These are phyloP conservation scores for Pichia insulana DNA, from an alignment of 805 yeast species.

Conservation along the genomic window DNA sequence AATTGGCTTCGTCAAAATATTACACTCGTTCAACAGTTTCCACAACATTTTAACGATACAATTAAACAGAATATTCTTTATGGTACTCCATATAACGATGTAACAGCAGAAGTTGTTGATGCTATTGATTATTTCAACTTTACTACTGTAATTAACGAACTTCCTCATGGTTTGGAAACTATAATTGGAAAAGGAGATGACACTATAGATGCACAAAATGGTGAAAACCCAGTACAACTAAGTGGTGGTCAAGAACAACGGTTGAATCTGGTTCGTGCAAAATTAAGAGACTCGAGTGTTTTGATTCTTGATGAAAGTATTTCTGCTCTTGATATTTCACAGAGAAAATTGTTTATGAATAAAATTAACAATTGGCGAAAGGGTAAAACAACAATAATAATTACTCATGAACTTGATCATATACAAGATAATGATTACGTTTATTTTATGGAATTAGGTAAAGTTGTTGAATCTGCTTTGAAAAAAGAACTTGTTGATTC, in stretches of 20 bases:
- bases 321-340: conserved; percentile 63
- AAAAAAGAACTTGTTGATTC: conserved; percentile 26
- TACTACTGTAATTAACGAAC: conserved; percentile 35
- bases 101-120: conserved; percentile 25
- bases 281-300: conserved; percentile 61
- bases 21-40: conserved; percentile 66
- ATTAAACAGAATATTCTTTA: conserved; percentile 51
- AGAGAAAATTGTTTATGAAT: conserved; percentile 37
- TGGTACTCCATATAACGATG: conserved; percentile 12
- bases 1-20: conserved; percentile 54
- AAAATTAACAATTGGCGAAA: conserved; percentile 51
- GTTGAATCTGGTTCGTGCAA: conserved; percentile 78
- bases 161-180: conserved; percentile 52
- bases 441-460: conserved; percentile 51
- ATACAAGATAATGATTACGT: conserved; percentile 48
- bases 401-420: conserved; percentile 68
- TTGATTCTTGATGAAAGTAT: conserved; percentile 79
- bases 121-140: conserved; percentile 50
- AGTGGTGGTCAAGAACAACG: conserved; percentile 93
- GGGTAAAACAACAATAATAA: conserved; percentile 65
- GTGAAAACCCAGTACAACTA: conserved; percentile 29
- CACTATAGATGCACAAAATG: background rate
- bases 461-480: conserved; percentile 37
- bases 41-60: conserved; percentile 56
- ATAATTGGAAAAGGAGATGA: conserved; percentile 26